These are phyloP conservation scores for Mycosphaerelloides madeirae DNA, from an alignment of 2,329 filamentous ascomycete genomes.

Conservation along the genomic window DNA sequence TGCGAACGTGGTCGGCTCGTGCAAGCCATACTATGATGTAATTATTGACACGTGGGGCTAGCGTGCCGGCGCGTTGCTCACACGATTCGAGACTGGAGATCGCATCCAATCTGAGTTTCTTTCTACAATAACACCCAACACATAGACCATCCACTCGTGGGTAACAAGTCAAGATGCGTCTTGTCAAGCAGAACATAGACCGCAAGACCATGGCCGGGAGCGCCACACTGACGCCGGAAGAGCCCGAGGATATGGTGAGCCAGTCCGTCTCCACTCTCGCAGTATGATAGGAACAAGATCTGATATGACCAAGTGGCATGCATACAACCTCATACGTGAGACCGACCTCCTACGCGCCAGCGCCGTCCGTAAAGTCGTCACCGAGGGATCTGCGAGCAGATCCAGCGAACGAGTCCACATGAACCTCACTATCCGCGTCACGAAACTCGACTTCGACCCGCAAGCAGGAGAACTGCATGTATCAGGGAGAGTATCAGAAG, in stretches of 20 bases:
- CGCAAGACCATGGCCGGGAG: slow-evolving; percentile 58
- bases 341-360: slow-evolving; percentile 61
- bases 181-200: slow-evolving; percentile 64
- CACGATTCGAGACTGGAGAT: no score
- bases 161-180: slow-evolving; percentile 48
- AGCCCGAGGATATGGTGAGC: slow-evolving; percentile 68
- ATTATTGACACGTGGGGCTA: no score
- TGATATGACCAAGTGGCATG: slow-evolving; percentile 56
- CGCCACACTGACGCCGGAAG: slow-evolving; percentile 64
- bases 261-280: slow-evolving; percentile 3
- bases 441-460: slow-evolving; percentile 64
- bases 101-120: no score
- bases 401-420: slow-evolving; percentile 59
- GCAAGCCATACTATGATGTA: no score
- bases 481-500: slow-evolving; percentile 58
- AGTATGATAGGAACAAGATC: slow-evolving; percentile 1
- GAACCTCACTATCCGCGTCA: slow-evolving; percentile 61
- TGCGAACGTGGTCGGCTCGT: no score
- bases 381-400: slow-evolving; percentile 57
- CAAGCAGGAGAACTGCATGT: slow-evolving; percentile 65
- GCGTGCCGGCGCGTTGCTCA: no score
- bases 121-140: background rate
- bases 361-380: slow-evolving; percentile 62
- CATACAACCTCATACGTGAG: slow-evolving; percentile 67
- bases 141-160: no score